Evolutionary conservation across 305 asterid genomes (phyloP).

Genomic region (Withania somnifera): DNA sequence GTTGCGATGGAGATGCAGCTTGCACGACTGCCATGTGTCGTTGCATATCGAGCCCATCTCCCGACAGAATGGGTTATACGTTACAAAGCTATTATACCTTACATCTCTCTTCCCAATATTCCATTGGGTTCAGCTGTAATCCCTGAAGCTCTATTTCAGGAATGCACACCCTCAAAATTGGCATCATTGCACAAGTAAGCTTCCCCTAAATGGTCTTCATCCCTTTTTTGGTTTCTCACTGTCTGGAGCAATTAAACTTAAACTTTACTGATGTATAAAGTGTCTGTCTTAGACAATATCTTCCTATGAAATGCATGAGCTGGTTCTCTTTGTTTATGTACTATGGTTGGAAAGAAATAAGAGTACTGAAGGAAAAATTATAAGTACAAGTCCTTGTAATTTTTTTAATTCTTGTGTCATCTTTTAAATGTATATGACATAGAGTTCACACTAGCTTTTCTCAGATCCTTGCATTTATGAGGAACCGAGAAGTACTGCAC

Average conservation of each 20-base stretch:
- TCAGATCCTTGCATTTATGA: background rate
- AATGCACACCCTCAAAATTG: slow-evolving; percentile 62
- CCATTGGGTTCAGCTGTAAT: slow-evolving; percentile 52
- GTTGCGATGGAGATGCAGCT: slow-evolving; percentile 87
- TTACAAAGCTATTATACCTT: slow-evolving; percentile 63
- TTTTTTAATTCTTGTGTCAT: background rate
- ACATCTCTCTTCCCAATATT: slow-evolving; percentile 82
- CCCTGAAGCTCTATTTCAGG: slow-evolving; percentile 77
- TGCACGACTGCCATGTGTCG: slow-evolving; percentile 82
- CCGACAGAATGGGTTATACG: slow-evolving; percentile 72
- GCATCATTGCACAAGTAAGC: slow-evolving; percentile 50
- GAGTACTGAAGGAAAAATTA: background rate
- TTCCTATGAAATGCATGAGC: background rate
- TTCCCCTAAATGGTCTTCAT: background rate
- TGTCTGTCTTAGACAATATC: background rate
- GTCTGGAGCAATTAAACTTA: background rate
- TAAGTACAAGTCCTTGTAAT: background rate
- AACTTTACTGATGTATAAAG: too few relatives aligned
- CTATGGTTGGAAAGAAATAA: background rate
- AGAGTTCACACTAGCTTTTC: background rate
- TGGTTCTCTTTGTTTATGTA: background rate
- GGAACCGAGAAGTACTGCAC: background rate
- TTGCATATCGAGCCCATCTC: slow-evolving; percentile 83
- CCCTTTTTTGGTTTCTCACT: background rate
- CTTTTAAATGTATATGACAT: background rate